A percentile compares a stretch with the other conserved stretches of the same genome.
phyloP scores from a whole-genome alignment of 176 grass and related monocot species.

The Canna indica region DNA sequence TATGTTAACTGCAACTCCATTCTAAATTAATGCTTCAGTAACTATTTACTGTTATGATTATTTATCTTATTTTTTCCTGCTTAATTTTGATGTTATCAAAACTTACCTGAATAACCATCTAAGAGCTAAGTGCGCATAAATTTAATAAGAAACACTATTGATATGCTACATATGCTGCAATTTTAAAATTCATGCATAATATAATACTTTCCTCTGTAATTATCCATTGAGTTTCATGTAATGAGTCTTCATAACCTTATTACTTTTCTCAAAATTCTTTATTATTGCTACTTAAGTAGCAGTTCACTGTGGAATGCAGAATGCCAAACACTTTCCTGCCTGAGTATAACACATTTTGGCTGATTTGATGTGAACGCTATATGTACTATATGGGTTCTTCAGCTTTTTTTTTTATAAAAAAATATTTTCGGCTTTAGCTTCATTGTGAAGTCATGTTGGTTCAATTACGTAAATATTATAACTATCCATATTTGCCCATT shows the following conservation, averaged over 20 bases:
- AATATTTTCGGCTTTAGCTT: too few relatives aligned
- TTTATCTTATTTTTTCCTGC: neutral
- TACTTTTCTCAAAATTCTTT: neutral
- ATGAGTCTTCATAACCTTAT: neutral
- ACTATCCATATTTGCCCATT: constrained; percentile 11
- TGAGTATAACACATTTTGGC: neutral
- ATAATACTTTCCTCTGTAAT: neutral
- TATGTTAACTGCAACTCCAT: constrained; percentile 28
- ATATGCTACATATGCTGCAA: neutral
- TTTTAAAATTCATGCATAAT: neutral
- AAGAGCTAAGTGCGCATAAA: neutral
- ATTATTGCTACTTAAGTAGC: neutral
- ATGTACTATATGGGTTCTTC: neutral
- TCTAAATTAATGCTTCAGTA: neutral
- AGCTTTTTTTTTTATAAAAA: too few relatives aligned
- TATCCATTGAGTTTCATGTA: neutral
- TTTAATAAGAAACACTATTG: neutral
- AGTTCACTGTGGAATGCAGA: too few relatives aligned
- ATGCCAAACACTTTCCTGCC: neutral
- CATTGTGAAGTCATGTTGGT: neutral
- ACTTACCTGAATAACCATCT: neutral
- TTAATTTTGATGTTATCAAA: neutral
- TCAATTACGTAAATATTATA: neutral
- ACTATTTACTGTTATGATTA: neutral
- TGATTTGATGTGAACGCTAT: neutral